Evolutionary conservation across 306 rosid species (phyloP).

Genomic region (Fragaria vesca): DNA sequence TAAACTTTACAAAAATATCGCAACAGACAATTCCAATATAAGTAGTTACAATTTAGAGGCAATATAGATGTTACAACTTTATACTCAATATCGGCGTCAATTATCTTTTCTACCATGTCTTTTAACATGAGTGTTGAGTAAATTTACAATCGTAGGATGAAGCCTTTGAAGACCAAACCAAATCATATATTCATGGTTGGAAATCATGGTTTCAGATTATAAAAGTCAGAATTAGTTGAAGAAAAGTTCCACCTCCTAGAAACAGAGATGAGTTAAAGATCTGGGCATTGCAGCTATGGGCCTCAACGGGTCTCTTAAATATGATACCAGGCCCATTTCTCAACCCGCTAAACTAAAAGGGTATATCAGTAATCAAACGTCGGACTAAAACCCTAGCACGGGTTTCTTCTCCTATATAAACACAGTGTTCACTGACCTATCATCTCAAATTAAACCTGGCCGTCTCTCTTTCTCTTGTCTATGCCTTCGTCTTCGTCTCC

Average conservation of each 20-base stretch:
- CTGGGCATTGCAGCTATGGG: neutral
- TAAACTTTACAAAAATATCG: neutral
- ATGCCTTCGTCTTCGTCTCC: no score
- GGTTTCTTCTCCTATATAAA: neutral
- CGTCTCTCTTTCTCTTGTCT: neutral
- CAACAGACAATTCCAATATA: neutral
- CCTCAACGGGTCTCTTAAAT: neutral
- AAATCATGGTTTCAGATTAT: neutral
- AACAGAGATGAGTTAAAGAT: no score
- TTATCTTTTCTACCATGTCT: no score
- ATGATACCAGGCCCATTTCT: neutral
- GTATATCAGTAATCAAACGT: neutral
- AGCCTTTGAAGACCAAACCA: no score
- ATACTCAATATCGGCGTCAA: no score
- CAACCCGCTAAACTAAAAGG: neutral
- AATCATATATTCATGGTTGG: no score
- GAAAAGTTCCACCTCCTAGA: no score
- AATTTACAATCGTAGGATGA: neutral
- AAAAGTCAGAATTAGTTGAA: no score
- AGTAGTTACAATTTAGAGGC: neutral
- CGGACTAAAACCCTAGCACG: neutral
- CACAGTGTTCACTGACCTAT: no score
- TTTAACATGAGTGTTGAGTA: neutral
- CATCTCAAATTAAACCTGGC: neutral
- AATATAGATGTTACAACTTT: no score